phyloP scores from a whole-genome alignment of 2,329 filamentous ascomycete genomes.

The Stachybotrys chartarum region DNA sequence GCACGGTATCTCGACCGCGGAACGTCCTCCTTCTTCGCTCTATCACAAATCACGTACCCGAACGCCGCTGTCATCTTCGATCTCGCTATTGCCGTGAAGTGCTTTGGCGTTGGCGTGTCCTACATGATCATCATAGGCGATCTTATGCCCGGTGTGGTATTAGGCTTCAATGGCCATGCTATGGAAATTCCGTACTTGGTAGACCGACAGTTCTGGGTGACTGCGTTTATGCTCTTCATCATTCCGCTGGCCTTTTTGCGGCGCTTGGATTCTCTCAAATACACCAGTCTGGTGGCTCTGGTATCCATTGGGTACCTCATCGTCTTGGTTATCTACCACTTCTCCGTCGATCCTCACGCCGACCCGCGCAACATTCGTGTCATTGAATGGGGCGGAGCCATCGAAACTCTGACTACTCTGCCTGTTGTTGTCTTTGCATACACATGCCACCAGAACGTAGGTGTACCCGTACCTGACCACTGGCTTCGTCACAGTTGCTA shows the following conservation, averaged over 20 bases:
- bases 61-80: slow-evolving; percentile 95
- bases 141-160: slow-evolving; percentile 89
- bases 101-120: slow-evolving; percentile 93
- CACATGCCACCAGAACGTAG: slow-evolving; percentile 94
- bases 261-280: slow-evolving; percentile 90
- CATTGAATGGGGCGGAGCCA: slow-evolving; percentile 70
- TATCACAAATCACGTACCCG: slow-evolving; percentile 94
- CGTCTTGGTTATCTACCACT: slow-evolving; percentile 89
- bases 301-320: slow-evolving; percentile 93
- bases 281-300: slow-evolving; percentile 86
- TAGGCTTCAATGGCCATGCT: slow-evolving; percentile 65
- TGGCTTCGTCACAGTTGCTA: slow-evolving; percentile 13
- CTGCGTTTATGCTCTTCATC: slow-evolving; percentile 91
- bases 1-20: slow-evolving; percentile 89
- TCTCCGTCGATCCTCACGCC: slow-evolving; percentile 68
- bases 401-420: slow-evolving; percentile 75
- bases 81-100: slow-evolving; percentile 92
- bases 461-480: slow-evolving; percentile 14
- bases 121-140: slow-evolving; percentile 99
- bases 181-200: slow-evolving; percentile 63
- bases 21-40: slow-evolving; percentile 85
- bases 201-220: slow-evolving; percentile 95
- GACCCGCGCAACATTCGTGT: slow-evolving; percentile 69
- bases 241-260: slow-evolving; percentile 91
- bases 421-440: slow-evolving; percentile 99